Evolutionary conservation across 106 monocot genomes (phyloP).

Genomic region (Dioscorea alata): DNA sequence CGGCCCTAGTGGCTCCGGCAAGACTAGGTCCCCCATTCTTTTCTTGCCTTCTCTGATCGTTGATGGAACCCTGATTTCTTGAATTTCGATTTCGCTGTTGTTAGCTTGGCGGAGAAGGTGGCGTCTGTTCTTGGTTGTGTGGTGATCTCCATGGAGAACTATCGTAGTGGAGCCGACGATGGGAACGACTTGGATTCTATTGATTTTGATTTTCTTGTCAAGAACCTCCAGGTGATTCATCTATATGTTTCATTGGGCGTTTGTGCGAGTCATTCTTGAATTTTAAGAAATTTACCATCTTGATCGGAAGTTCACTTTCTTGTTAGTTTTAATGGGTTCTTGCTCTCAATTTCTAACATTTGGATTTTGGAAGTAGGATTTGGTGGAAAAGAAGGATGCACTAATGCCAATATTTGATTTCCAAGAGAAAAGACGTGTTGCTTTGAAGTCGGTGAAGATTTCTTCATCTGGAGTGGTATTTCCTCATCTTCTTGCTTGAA

Average conservation of each 20-base stretch:
- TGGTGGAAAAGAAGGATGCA: conserved; percentile 67
- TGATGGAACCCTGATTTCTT: neutral
- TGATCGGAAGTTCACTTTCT: too few relatives aligned
- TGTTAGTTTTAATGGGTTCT: too few relatives aligned
- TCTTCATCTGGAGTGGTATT: conserved; percentile 72
- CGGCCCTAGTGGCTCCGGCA: conserved; percentile 95
- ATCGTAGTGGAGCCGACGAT: conserved; percentile 70
- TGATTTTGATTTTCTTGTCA: conserved; percentile 60
- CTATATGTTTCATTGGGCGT: too few relatives aligned
- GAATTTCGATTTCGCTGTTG: neutral
- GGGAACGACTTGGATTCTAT: conserved; percentile 81
- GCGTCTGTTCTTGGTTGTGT: conserved; percentile 79
- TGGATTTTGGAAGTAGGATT: conserved; percentile 41
- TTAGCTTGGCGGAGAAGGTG: conserved; percentile 95
- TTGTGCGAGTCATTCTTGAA: too few relatives aligned
- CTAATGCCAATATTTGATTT: conserved; percentile 88
- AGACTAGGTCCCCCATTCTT: conserved; percentile 54
- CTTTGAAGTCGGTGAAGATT: conserved; percentile 47
- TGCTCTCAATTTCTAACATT: too few relatives aligned
- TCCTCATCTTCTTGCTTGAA: neutral
- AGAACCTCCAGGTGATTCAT: conserved; percentile 66
- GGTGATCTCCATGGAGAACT: conserved; percentile 95
- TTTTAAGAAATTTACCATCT: too few relatives aligned
- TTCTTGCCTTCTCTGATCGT: neutral
- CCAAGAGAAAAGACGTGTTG: conserved; percentile 68